These are phyloP conservation scores for Scedosporium boydii DNA, from an alignment of 2,329 filamentous ascomycete species.

Conservation along the genomic window DNA sequence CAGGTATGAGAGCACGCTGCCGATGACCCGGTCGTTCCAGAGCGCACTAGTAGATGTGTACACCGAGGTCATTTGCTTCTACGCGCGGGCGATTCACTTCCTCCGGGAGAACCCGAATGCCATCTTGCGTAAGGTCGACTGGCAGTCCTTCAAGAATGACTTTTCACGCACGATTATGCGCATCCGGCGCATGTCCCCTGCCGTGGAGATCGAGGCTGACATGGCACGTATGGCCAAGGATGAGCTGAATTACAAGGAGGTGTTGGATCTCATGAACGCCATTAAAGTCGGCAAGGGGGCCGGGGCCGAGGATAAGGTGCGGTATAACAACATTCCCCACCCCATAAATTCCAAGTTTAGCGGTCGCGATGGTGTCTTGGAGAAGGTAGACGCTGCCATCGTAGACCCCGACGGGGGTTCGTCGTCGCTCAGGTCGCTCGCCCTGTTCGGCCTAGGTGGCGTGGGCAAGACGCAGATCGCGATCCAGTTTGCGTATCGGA, in stretches of 20 bases:
- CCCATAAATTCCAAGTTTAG: constrained; percentile 2
- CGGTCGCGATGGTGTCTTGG: constrained; percentile 7
- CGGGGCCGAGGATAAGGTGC: constrained; percentile 1
- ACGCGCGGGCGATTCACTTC: constrained; percentile 20
- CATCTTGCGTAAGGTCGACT: constrained; percentile 13
- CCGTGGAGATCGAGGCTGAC: constrained; percentile 19
- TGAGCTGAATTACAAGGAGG: background rate
- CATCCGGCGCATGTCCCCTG: constrained; percentile 16
- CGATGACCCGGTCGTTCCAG: constrained; percentile 16
- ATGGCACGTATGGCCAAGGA: constrained; percentile 17
- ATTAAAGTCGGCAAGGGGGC: constrained; percentile 9
- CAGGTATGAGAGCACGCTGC: constrained; percentile 16
- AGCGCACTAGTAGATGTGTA: constrained; percentile 19
- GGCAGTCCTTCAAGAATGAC: constrained; percentile 15
- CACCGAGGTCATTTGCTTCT: constrained; percentile 21
- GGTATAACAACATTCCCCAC: constrained; percentile 11
- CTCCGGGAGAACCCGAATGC: constrained; percentile 18
- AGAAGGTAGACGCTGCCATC: constrained; percentile 3
- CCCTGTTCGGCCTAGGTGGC: constrained; percentile 20
- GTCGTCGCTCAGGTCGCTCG: constrained; percentile 14
- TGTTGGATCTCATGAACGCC: constrained; percentile 9
- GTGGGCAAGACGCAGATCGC: constrained; percentile 21
- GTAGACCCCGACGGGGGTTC: background rate
- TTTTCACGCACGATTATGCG: constrained; percentile 12
- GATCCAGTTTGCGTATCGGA: constrained; percentile 16